Percentiles rank a stretch among this genome's conserved stretches.
phyloP scores from a whole-genome alignment of 1,284 basidiomycete genomes.

The Fistulinella staudtii region DNA sequence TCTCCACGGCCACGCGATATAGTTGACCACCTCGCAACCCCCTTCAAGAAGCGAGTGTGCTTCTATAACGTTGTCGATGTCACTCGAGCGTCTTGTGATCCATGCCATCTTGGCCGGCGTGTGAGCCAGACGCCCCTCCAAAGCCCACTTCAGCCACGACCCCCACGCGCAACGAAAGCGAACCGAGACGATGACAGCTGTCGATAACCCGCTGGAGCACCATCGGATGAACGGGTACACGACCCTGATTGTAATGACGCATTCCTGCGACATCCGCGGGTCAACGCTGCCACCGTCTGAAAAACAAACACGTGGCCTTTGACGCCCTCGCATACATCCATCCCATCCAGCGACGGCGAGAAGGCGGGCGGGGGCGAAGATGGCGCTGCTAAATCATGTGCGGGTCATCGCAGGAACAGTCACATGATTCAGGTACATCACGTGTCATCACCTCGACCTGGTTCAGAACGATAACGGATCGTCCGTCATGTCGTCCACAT shows the following conservation, averaged over 20 bases:
- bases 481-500: constrained; percentile 52
- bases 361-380: too few species aligned
- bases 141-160: too few species aligned
- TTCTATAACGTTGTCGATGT: constrained; percentile 27
- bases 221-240: background rate
- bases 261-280: constrained; percentile 25
- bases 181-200: too few species aligned
- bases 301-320: constrained; percentile 16
- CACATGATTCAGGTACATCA: constrained; percentile 10
- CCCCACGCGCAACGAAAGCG: background rate
- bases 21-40: constrained; percentile 20
- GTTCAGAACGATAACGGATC: background rate
- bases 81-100: too few species aligned
- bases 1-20: constrained; percentile 15
- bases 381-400: too few species aligned
- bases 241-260: constrained; percentile 16
- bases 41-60: constrained; percentile 19
- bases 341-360: too few species aligned
- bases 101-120: too few species aligned
- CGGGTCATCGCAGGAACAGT: background rate
- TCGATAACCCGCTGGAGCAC: too few species aligned
- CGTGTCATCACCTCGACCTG: constrained; percentile 8
- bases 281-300: constrained; percentile 9
- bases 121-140: too few species aligned
- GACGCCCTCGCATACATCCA: too few species aligned